Evolutionary conservation across 441 rosid species (phyloP).

Genomic region (Hura crepitans): DNA sequence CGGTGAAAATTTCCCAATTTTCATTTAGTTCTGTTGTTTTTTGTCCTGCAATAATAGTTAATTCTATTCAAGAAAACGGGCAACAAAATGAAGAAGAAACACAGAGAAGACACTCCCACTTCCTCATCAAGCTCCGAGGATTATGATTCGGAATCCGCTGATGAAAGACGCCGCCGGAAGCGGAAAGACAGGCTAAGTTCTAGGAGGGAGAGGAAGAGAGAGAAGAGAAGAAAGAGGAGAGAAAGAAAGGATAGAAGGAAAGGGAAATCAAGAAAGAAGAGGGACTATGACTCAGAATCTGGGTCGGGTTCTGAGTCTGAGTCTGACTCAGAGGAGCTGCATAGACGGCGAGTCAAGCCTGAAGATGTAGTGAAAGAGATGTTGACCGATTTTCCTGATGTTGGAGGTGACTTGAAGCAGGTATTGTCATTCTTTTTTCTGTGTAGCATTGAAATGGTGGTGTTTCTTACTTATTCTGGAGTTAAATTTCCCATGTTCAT

Average conservation of each 20-base stretch:
- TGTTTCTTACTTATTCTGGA: neutral
- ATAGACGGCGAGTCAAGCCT: slow-evolving; percentile 34
- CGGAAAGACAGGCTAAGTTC: slow-evolving; percentile 41
- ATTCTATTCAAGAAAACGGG: slow-evolving; percentile 23
- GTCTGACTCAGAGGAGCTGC: slow-evolving; percentile 31
- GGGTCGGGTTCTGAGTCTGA: slow-evolving; percentile 29
- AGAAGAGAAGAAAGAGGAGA: slow-evolving; percentile 28
- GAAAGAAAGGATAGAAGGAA: slow-evolving; percentile 33
- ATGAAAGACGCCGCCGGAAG: slow-evolving; percentile 28
- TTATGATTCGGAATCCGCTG: slow-evolving; percentile 49
- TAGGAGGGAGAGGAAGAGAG: slow-evolving; percentile 46
- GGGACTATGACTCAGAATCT: slow-evolving; percentile 36
- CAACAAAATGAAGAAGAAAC: slow-evolving; percentile 41
- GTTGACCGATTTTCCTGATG: slow-evolving; percentile 58
- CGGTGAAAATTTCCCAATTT: neutral
- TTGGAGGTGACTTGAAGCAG: slow-evolving; percentile 68
- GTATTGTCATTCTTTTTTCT: slow-evolving; percentile 26
- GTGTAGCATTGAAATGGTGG: neutral
- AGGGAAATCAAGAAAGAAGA: slow-evolving; percentile 39
- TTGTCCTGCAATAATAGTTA: neutral
- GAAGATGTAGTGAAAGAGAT: slow-evolving; percentile 46
- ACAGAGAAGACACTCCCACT: slow-evolving; percentile 32
- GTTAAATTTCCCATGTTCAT: neutral
- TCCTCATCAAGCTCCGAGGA: slow-evolving; percentile 36
- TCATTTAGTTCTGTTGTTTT: neutral